Evolutionary conservation across 129 eudicot species (phyloP).

Genomic region (Tagetes erecta): DNA sequence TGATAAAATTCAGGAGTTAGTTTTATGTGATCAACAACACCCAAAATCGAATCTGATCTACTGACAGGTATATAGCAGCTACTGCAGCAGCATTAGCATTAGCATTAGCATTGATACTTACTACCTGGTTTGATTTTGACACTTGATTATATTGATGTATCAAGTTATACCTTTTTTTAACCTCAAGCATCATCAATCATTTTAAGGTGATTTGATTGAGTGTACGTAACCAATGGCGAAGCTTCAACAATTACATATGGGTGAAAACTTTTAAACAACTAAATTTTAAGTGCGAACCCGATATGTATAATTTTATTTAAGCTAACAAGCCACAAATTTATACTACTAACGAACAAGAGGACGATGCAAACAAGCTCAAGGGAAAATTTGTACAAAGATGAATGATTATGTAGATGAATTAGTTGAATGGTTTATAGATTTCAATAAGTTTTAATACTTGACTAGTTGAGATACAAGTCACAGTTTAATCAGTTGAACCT

Average conservation of each 20-base stretch:
- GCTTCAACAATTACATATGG: too few relatives aligned
- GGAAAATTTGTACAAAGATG: neutral
- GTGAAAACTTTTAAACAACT: too few relatives aligned
- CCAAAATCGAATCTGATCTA: neutral
- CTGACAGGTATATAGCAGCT: neutral
- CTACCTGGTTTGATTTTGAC: neutral
- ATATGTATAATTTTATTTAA: too few relatives aligned
- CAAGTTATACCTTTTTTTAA: neutral
- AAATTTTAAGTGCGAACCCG: too few relatives aligned
- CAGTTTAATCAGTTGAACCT: neutral
- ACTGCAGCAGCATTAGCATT: neutral
- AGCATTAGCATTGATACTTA: neutral
- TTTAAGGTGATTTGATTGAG: slow-evolving; percentile 2
- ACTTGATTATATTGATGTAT: slow-evolving; percentile 8
- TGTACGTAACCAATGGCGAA: neutral
- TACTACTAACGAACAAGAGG: too few relatives aligned
- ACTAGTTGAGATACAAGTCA: neutral
- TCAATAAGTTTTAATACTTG: neutral
- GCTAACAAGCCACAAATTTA: too few relatives aligned
- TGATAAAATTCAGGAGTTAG: too few relatives aligned
- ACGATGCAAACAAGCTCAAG: neutral
- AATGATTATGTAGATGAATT: neutral
- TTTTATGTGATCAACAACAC: neutral
- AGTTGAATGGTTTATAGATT: neutral
- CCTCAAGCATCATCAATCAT: slow-evolving; percentile 6